Base-by-base conservation (phyloP, 2,329 filamentous ascomycete genomes). In the Ramichloridium luteum region DNA sequence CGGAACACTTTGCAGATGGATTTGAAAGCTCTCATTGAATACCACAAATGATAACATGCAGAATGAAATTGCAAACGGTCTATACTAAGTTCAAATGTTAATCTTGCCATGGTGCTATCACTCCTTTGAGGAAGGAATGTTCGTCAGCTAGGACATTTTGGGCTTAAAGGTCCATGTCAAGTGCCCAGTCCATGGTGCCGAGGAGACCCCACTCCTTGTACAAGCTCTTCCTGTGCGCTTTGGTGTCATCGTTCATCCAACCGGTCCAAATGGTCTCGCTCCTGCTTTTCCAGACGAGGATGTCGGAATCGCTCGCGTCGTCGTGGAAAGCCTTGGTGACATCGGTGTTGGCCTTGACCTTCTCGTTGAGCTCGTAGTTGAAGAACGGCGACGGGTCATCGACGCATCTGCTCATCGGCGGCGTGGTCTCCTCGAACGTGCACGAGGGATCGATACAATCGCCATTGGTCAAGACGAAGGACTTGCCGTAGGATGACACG, bases 181-280 rank as follows among this genome's bases (percentile, higher is more conserved):
- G 37, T 4, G 57, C 56, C 58, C 56, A 61, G 37, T 60, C 56
- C 3, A 43, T 43, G 3, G 37, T 50, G 6, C 57, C 56, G 6
- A 38, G 48, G 35, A 56, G 53, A 35, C 53, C 53, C 27, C 48
- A 41, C 1, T 31, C 15, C 6, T 46, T 35, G 25, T 44, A 48
- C 11, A 27, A 31, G 4, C 31, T 37, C 2, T 27, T 32, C 3
- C 55, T 48, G 4, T 12, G 16, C 2, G 29, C 17, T 17, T 57
- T 53, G 14, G 38, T 50, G 2, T 40, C 31, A 4, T 44, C 35
- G 23, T 18, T 34, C 40, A 50, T 49, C 11, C 35, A 52, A 2
- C 42, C 36, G 1, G 49, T 41, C 41, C 42, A 49, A 18, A 46
- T 25, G n/a, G 32, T 40, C 13, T 37, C 28, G 14, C 46, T 34